Conservation (phyloP, 2,329 filamentous ascomycete species). For the Trichoderma lentiforme region DNA sequence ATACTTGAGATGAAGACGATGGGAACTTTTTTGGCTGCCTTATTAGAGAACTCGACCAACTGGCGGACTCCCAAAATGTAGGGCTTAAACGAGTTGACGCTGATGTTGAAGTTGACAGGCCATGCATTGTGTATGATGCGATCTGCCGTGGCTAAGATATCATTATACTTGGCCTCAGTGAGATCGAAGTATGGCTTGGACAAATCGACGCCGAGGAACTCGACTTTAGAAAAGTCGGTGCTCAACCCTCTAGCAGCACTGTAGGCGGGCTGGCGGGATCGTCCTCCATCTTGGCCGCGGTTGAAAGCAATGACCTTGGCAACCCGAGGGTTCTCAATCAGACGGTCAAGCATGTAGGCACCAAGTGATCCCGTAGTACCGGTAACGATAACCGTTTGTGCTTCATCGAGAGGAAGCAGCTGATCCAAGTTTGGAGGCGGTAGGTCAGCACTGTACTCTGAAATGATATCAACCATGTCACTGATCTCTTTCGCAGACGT, state of each 20-base stretch:
- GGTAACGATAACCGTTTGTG: slow-evolving; percentile 70
- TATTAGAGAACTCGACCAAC: slow-evolving; percentile 42
- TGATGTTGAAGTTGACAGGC: slow-evolving; percentile 51
- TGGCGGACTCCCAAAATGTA: slow-evolving; percentile 50
- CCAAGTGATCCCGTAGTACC: slow-evolving; percentile 88
- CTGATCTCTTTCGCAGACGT: neutral
- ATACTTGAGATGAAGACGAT: slow-evolving; percentile 46
- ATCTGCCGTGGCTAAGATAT: slow-evolving; percentile 17
- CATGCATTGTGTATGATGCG: slow-evolving; percentile 51
- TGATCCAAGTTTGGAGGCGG: slow-evolving; percentile 22
- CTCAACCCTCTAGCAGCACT: slow-evolving; percentile 39
- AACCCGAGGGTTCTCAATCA: slow-evolving; percentile 27
- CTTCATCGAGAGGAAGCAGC: slow-evolving; percentile 26
- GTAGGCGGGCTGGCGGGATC: slow-evolving; percentile 36
- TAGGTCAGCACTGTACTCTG: slow-evolving; percentile 32
- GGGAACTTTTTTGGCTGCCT: slow-evolving; percentile 31
- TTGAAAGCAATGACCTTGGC: slow-evolving; percentile 28
- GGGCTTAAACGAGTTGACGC: slow-evolving; percentile 46
- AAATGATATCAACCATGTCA: slow-evolving; percentile 21
- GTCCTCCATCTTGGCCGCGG: slow-evolving; percentile 34
- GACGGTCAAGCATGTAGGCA: slow-evolving; percentile 59
- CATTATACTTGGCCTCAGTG: slow-evolving; percentile 11
- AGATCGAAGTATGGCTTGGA: slow-evolving; percentile 25
- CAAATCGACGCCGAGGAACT: slow-evolving; percentile 50
- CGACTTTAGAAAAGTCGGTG: slow-evolving; percentile 37